A percentile compares a stretch with the other conserved stretches of the same genome.
phyloP scores from a whole-genome alignment of 257 asterid genomes.

The Capsicum rhomboideum region DNA sequence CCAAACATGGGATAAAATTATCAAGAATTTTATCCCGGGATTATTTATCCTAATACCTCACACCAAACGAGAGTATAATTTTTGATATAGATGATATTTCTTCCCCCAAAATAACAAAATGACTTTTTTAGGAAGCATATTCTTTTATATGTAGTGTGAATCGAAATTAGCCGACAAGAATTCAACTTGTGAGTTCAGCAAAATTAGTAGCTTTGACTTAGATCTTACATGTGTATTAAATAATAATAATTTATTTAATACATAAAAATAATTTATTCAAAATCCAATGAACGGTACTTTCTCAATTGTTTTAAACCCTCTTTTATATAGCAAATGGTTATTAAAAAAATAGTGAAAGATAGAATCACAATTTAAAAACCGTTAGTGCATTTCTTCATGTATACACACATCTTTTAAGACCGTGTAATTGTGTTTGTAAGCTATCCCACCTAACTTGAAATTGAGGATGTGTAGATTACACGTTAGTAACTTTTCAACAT shows the following conservation, averaged over 20 bases:
- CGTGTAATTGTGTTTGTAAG: not conserved
- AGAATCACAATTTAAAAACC: not conserved
- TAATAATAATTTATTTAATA: not conserved
- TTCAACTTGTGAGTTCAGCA: no score
- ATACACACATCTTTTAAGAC: no score
- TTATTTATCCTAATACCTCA: no score
- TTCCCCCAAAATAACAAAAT: not conserved
- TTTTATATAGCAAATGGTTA: not conserved
- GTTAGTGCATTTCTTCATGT: no score
- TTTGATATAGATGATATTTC: not conserved
- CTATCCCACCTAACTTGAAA: not conserved
- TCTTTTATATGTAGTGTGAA: not conserved
- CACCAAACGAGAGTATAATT: no score
- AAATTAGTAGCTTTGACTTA: no score
- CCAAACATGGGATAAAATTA: no score
- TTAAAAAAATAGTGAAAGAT: not conserved
- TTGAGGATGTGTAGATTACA: not conserved
- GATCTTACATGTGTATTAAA: not conserved
- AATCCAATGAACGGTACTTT: not conserved
- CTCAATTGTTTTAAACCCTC: not conserved
- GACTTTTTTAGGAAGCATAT: not conserved
- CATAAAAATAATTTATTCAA: not conserved
- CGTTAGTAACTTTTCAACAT: not conserved
- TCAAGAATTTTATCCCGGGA: no score
- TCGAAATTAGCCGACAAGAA: not conserved